Conservation (phyloP, 75 land plant genomes). For the Picea sitchensis region DNA sequence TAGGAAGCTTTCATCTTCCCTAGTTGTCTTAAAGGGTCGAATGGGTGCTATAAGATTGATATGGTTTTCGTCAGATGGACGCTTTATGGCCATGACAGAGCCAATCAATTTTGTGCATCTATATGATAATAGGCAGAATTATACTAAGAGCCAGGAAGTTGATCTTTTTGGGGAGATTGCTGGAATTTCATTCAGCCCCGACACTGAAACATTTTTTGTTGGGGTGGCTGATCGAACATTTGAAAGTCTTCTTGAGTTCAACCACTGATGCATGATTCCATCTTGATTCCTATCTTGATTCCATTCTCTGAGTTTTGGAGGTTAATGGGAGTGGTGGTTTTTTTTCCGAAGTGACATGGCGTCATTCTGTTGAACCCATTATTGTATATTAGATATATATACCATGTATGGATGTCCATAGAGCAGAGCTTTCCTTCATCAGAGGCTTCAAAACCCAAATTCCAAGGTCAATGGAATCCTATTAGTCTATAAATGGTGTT, state of each 20-base stretch:
- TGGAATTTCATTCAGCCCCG: slow-evolving; percentile 96
- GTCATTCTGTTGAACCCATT: no score
- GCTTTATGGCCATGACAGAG: slow-evolving; percentile 64
- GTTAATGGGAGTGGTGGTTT: no score
- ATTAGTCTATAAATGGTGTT: no score
- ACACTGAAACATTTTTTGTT: slow-evolving; percentile 80
- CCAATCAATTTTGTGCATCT: slow-evolving; percentile 97
- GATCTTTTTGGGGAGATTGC: slow-evolving; percentile 96
- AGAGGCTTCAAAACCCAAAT: no score
- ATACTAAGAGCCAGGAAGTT: slow-evolving; percentile 68
- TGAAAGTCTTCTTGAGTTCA: slow-evolving; percentile 90
- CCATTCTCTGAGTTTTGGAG: slow-evolving; percentile 15
- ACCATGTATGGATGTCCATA: no score
- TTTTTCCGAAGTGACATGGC: no score
- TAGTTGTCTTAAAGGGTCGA: slow-evolving; percentile 82
- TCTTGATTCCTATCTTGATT: slow-evolving; percentile 44
- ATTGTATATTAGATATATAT: no score
- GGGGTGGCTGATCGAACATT: slow-evolving; percentile 93
- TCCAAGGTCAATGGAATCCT: no score
- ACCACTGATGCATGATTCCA: slow-evolving; percentile 28
- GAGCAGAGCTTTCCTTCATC: no score
- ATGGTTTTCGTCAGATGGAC: no score
- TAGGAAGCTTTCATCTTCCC: slow-evolving; percentile 67
- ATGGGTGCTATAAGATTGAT: slow-evolving; percentile 4
- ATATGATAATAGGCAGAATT: slow-evolving; percentile 63